phyloP scores from a whole-genome alignment of 2,329 filamentous ascomycete genomes.

The Verticillium tricorpus region DNA sequence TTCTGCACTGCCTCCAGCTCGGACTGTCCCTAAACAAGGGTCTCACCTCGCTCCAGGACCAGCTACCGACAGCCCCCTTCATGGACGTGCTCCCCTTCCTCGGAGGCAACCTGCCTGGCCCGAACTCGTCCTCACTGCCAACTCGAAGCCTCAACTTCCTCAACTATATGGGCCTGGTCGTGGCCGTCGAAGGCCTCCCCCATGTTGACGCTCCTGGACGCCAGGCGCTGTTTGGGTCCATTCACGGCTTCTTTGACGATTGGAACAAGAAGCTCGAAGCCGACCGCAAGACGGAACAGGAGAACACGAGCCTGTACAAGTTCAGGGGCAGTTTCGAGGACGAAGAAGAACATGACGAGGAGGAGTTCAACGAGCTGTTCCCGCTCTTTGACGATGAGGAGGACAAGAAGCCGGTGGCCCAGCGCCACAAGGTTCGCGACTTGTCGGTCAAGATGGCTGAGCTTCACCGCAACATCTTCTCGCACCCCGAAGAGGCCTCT shows the following conservation, averaged over 20 bases:
- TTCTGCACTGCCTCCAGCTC: constrained; percentile 73
- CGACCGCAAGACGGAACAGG: constrained; percentile 71
- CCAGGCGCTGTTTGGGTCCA: constrained; percentile 56
- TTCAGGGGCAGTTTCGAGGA: constrained; percentile 77
- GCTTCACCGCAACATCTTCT: constrained; percentile 53
- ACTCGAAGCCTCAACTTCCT: constrained; percentile 42
- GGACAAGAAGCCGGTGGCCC: constrained; percentile 20
- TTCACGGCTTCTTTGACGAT: constrained; percentile 70
- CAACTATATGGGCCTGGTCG: constrained; percentile 37
- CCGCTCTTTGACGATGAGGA: constrained; percentile 61
- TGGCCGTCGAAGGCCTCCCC: constrained; percentile 42
- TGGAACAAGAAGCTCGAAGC: constrained; percentile 75
- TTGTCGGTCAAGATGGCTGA: constrained; percentile 58
- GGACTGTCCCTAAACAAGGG: constrained; percentile 64
- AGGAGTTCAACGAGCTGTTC: constrained; percentile 77
- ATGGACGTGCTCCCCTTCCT: constrained; percentile 51
- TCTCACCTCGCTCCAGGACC: constrained; percentile 27
- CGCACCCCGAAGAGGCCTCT: constrained; percentile 33
- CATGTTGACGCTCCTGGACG: constrained; percentile 38
- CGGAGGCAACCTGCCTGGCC: constrained; percentile 30
- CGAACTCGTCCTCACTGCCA: constrained; percentile 20
- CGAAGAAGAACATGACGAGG: constrained; percentile 67
- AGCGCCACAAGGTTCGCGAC: constrained; percentile 40
- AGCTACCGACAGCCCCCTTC: constrained; percentile 17
- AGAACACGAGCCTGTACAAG: constrained; percentile 73